Conservation (phyloP, 148 eudicot species). For the Chenopodium quinoa region DNA sequence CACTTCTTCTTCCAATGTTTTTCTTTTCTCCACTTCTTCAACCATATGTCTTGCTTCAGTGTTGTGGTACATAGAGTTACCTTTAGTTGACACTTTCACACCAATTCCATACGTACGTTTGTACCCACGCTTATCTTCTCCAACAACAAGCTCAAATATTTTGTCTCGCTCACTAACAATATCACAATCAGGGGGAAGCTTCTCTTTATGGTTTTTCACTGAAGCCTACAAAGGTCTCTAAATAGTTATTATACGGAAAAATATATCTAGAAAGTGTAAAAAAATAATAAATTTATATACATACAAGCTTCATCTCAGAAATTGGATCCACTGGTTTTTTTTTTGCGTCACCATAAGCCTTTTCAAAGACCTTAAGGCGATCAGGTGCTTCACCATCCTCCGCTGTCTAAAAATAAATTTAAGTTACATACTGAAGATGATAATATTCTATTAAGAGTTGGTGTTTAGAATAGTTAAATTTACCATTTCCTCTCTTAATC, state of each 20-base stretch:
- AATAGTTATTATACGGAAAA: constrained; percentile 2
- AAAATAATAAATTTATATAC: neutral
- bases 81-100: neutral
- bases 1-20: too few species aligned
- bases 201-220: neutral
- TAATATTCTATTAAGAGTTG: too few species aligned
- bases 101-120: neutral
- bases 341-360: neutral
- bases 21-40: neutral
- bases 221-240: neutral
- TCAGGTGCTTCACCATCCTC: neutral
- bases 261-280: neutral
- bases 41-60: neutral
- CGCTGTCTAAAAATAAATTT: neutral
- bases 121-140: neutral
- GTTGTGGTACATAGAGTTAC: neutral
- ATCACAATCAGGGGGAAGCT: neutral
- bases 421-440: neutral
- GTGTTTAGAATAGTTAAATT: neutral
- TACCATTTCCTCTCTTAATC: neutral
- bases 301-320: neutral
- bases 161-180: neutral
- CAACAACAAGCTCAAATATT: neutral
- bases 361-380: neutral
- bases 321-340: neutral